phyloP scores from a whole-genome alignment of 176 grass and related monocot genomes.

The Oryza rufipogon region DNA sequence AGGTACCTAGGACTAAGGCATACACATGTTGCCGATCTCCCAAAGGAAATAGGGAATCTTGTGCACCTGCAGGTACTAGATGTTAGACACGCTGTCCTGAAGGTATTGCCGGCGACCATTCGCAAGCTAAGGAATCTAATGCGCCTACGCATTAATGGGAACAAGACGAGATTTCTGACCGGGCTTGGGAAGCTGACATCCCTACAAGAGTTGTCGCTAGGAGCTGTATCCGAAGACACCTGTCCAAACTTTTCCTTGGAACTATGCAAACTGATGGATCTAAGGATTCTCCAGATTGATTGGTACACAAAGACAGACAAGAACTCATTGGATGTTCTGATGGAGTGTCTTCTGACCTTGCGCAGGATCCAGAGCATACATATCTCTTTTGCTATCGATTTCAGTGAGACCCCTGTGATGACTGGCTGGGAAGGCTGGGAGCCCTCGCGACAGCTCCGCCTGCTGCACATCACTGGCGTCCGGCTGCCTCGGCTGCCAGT shows the following conservation, averaged over 20 bases:
- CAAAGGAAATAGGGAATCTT: background rate
- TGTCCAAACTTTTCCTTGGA: background rate
- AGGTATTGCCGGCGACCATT: background rate
- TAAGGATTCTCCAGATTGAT: background rate
- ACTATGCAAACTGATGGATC: background rate
- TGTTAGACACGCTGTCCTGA: accelerated
- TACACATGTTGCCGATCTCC: background rate
- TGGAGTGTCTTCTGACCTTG: background rate
- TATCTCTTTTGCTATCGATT: too few species aligned
- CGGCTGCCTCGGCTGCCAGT: background rate
- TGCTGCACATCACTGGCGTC: background rate
- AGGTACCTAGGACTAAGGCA: background rate
- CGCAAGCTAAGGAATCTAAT: background rate
- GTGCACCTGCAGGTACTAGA: background rate
- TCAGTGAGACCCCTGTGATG: background rate
- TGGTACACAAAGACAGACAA: background rate
- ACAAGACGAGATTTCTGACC: background rate
- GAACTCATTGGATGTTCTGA: background rate
- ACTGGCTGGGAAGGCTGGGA: background rate
- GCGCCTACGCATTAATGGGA: accelerated
- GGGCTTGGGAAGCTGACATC: background rate
- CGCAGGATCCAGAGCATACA: background rate
- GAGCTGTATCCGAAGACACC: background rate
- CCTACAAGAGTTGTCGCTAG: background rate
- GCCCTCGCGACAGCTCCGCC: background rate